Evolutionary conservation across 495 filamentous ascomycete species (phyloP).

Genomic region (Xylaria palmicola): DNA sequence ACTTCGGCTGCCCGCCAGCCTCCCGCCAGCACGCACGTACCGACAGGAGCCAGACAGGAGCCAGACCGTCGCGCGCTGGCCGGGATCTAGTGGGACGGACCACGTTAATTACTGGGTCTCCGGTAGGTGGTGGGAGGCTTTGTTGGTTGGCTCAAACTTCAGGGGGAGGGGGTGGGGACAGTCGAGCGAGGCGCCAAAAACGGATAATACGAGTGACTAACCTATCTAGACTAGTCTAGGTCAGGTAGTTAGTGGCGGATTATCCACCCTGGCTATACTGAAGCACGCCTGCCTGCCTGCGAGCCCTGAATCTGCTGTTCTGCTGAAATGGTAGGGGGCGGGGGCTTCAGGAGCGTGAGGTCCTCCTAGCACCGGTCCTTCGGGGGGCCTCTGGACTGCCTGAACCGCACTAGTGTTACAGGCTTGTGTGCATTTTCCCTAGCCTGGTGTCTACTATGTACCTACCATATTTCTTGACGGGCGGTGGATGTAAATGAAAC

Average conservation of each 20-base stretch:
- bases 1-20: no score
- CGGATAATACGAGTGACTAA: not conserved
- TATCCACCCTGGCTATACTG: no score
- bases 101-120: slow-evolving; percentile 3
- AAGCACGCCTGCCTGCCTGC: no score
- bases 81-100: not conserved
- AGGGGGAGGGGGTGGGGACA: not conserved
- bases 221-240: no score
- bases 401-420: slow-evolving; percentile 18
- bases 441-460: not conserved
- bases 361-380: not conserved
- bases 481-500: not conserved
- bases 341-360: slow-evolving; percentile 12
- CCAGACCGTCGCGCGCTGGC: no score
- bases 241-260: not conserved
- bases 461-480: not conserved
- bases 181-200: slow-evolving; percentile 1
- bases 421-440: not conserved
- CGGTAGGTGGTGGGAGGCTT: not conserved
- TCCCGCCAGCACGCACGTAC: no score
- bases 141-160: not conserved
- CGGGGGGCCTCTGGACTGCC: slow-evolving; percentile 3
- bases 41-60: no score
- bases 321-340: no score
- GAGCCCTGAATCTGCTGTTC: no score